Evolutionary conservation across 768 basidiomycete genomes (phyloP).

Genomic region (Lactifluus rugatus): DNA sequence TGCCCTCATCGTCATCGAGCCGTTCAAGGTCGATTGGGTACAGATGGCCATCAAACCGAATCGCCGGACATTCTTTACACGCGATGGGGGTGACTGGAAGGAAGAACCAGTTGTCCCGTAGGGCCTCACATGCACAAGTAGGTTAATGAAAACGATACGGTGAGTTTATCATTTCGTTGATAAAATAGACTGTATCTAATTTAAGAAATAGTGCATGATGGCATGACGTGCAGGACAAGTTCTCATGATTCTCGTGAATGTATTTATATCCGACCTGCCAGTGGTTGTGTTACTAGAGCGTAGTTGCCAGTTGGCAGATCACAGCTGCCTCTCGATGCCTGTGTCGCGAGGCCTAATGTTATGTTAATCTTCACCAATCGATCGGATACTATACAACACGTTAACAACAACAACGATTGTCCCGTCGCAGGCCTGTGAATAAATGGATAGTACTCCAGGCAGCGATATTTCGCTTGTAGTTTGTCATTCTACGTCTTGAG

Average conservation of each 20-base stretch:
- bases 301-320: background rate
- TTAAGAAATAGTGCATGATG: background rate
- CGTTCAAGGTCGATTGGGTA: constrained; percentile 56
- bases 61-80: constrained; percentile 45
- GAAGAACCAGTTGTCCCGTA: constrained; percentile 60
- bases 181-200: background rate
- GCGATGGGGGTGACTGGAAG: constrained; percentile 40
- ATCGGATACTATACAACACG: background rate
- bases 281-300: background rate
- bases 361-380: background rate
- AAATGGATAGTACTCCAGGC: background rate
- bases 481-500: constrained; percentile 1
- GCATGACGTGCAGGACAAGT: background rate
- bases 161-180: background rate
- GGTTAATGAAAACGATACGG: background rate
- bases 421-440: background rate
- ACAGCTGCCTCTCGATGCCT: background rate
- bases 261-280: background rate
- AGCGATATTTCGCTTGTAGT: background rate
- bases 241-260: background rate
- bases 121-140: background rate
- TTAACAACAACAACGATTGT: background rate
- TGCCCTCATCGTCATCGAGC: constrained; percentile 63
- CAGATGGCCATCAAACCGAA: constrained; percentile 52
- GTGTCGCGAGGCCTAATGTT: background rate